Evolutionary conservation across 179 eudicot genomes (phyloP).

Genomic region (Gypsophila paniculata): DNA sequence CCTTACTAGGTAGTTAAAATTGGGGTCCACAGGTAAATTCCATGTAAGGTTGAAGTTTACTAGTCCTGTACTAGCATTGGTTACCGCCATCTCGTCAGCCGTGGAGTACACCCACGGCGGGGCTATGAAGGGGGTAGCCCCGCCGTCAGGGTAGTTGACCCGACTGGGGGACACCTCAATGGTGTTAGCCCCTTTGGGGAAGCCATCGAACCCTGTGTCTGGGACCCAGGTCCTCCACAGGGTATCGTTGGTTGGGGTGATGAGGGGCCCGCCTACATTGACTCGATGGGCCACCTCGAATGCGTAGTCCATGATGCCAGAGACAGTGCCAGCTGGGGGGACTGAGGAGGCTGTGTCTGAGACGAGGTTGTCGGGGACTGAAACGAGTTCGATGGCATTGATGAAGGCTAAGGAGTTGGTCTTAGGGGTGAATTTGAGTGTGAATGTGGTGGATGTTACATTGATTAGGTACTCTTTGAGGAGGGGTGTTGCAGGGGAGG

Average conservation of each 20-base stretch:
- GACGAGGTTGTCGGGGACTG: conserved; percentile 57
- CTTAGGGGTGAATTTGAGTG: conserved; percentile 63
- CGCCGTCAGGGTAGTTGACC: conserved; percentile 50
- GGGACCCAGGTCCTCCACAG: conserved; percentile 69
- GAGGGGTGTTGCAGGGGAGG: conserved; percentile 22
- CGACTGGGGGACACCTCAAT: conserved; percentile 37
- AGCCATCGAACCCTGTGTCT: conserved; percentile 41
- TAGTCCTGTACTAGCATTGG: conserved; percentile 38
- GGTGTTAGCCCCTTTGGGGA: conserved; percentile 47
- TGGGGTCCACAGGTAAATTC: conserved; percentile 60
- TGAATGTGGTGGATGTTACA: conserved; percentile 42
- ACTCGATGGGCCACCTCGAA: conserved; percentile 58
- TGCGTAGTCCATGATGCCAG: conserved; percentile 37
- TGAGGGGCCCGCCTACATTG: conserved; percentile 67
- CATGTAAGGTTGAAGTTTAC: conserved; percentile 76
- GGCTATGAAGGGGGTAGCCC: conserved; percentile 57
- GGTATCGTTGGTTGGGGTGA: conserved; percentile 66
- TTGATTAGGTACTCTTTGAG: conserved; percentile 75
- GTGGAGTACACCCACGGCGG: conserved; percentile 67
- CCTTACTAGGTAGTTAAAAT: conserved; percentile 62
- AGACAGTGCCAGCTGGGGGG: conserved; percentile 39
- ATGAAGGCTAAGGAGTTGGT: conserved; percentile 65
- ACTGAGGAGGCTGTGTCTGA: conserved; percentile 47
- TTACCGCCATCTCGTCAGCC: conserved; percentile 53
- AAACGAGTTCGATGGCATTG: conserved; percentile 81